Percentiles rank a stretch among this genome's conserved stretches.
These are phyloP conservation scores for Cordia subcordata DNA, from an alignment of 257 asterid species.

Conservation along the genomic window DNA sequence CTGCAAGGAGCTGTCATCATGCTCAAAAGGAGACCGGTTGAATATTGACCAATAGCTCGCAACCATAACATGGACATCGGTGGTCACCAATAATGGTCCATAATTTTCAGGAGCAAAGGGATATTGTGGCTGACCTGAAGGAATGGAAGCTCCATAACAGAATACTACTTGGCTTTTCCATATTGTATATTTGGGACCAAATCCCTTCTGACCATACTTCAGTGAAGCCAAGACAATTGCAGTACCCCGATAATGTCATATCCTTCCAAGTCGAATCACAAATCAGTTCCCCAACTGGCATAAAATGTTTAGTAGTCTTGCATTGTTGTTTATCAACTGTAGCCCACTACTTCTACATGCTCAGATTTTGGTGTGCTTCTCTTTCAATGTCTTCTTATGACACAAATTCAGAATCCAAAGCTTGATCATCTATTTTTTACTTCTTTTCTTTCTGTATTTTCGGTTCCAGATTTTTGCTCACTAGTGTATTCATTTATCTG, in stretches of 20 bases:
- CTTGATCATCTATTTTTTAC: conserved; percentile 20
- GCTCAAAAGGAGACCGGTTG: too few species aligned
- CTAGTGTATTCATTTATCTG: conserved; percentile 8
- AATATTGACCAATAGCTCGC: too few species aligned
- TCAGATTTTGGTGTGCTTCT: conserved; percentile 18
- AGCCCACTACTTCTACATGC: too few species aligned
- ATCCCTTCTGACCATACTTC: too few species aligned
- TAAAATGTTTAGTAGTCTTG: neutral
- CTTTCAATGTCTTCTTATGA: conserved; percentile 9
- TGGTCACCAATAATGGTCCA: too few species aligned
- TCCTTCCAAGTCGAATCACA: neutral
- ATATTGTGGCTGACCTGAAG: neutral
- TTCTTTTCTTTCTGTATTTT: conserved; percentile 25
- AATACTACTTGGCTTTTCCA: too few species aligned
- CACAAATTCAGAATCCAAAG: neutral
- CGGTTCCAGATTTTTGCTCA: conserved; percentile 17
- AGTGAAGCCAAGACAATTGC: too few species aligned
- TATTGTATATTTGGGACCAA: too few species aligned
- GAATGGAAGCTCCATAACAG: neutral
- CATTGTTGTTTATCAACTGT: conserved; percentile 22
- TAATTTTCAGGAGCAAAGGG: too few species aligned
- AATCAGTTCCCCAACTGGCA: too few species aligned
- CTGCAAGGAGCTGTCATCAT: too few species aligned
- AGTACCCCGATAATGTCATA: neutral
- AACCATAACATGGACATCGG: too few species aligned